Evolutionary conservation across 176 grass and related monocot species (phyloP), one percentile per base, ranked within the genome.

Genomic region (Raddia distichophylla): DNA sequence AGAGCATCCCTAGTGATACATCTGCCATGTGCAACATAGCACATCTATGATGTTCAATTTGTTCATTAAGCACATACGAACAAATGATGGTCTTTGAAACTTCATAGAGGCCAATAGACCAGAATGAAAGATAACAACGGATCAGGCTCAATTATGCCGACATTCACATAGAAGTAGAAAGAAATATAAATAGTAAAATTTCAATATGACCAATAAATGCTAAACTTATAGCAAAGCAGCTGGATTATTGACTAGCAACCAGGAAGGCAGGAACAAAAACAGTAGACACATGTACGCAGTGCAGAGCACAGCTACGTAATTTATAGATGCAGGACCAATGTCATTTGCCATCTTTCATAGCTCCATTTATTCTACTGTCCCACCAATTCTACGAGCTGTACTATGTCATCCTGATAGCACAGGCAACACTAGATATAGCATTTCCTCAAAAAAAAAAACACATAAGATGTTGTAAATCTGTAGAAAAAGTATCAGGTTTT

Each of bases 211-310:
- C 42, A n/a, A 35, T 1, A 67, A 61, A 46, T 9, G 49, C 4
- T 83, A 35, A 67, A 63, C 57, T 73, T 64, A 74, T 47, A 68
- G 52, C 16, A 19, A 78, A 70, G 49, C 63, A 15, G 13, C 1
- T 51, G 18, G 8, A 85, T 13, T 77, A 46, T 10, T 48, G 20
- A 35, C 15, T 32, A 64, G 13, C 20, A 67, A 15, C 59, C 17
- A 15, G 47, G 5, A 27, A 27, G 27, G 27, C 27, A 1, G 18
- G 32, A 37, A 32, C 33, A 58, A 19, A 70, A 71, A 8, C 10
- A 15, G 2, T 10, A 71, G 0, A 19, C 18, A 5, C 7, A 22
- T 22, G 74, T 45, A 71, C 55, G 45, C 42, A 72, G 59, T 47
- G 50, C 60, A 66, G 17, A 7, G 5, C 60, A 70, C 8, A 11